Evolutionary conservation across 73 alveolate species (phyloP).

Genomic region (Durusdinium trenchii): DNA sequence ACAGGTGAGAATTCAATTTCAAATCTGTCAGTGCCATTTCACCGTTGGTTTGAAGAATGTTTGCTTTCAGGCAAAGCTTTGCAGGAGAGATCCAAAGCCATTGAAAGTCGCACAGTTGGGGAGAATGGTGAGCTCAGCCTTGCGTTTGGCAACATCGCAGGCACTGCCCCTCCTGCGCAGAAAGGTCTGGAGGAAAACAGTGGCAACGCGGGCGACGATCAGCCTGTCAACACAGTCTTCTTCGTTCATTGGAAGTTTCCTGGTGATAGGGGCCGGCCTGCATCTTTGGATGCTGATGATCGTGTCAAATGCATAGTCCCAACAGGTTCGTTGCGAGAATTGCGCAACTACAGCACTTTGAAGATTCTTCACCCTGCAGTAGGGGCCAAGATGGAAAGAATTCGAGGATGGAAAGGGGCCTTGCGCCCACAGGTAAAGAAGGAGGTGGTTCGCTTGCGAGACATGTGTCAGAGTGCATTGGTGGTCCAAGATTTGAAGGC

Average conservation of each 20-base stretch:
- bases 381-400: slow-evolving; percentile 25
- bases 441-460: neutral
- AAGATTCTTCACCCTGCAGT: slow-evolving; percentile 20
- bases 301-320: neutral
- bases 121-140: neutral
- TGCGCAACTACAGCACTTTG: neutral
- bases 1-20: neutral
- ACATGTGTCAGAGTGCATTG: neutral
- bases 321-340: neutral
- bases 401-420: neutral
- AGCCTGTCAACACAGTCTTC: neutral
- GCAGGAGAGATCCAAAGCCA: neutral
- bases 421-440: slow-evolving; percentile 4
- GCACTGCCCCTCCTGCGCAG: too few relatives aligned
- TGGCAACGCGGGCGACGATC: too few relatives aligned
- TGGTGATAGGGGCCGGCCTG: neutral
- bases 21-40: neutral
- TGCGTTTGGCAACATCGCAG: neutral
- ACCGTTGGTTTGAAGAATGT: neutral
- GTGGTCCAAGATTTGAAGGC: neutral
- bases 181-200: too few relatives aligned
- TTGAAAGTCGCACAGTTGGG: neutral
- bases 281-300: neutral
- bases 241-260: neutral
- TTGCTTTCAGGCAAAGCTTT: neutral